Evolutionary conservation across 2,329 filamentous ascomycete species (phyloP).

Genomic region (Phaeosphaeria sp.): DNA sequence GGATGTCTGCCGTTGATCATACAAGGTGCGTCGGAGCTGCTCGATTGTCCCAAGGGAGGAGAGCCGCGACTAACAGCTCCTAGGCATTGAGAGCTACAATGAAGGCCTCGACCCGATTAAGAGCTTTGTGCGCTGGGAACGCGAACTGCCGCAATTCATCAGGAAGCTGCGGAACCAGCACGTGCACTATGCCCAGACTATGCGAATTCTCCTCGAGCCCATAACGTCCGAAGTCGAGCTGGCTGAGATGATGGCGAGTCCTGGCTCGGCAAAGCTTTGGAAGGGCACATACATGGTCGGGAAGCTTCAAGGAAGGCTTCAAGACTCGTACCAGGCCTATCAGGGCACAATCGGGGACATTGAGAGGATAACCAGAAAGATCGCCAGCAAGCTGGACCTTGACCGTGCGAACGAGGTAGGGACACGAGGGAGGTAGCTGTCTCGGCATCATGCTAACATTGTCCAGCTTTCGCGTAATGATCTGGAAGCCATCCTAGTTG

Average conservation of each 20-base stretch:
- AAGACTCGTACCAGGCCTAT: conserved; percentile 44
- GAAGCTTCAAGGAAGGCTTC: conserved; percentile 41
- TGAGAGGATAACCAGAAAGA: conserved; percentile 42
- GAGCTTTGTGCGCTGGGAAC: conserved; percentile 44
- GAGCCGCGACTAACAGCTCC: not conserved
- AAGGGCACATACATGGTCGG: conserved; percentile 35
- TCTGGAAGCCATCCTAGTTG: conserved; percentile 43
- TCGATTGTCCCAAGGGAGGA: not conserved
- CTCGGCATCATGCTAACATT: conserved; percentile 23
- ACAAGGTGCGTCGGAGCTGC: conserved; percentile 22
- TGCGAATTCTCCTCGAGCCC: conserved; percentile 43
- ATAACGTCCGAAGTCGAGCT: conserved; percentile 46
- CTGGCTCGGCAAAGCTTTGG: conserved; percentile 38
- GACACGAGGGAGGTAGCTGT: not conserved
- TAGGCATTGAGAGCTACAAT: conserved; percentile 46
- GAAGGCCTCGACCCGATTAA: conserved; percentile 50
- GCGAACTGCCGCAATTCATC: conserved; percentile 43
- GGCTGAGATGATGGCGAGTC: conserved; percentile 43
- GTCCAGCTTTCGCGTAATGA: conserved; percentile 41
- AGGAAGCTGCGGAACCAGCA: conserved; percentile 47
- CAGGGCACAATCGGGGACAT: conserved; percentile 45
- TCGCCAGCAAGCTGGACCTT: conserved; percentile 46
- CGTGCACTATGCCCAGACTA: conserved; percentile 45
- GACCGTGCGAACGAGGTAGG: conserved; percentile 41
- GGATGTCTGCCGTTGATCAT: conserved; percentile 49